Evolutionary conservation across 371 early-diverging fungal genomes (phyloP).

Genomic region (Apophysomyces sp.): DNA sequence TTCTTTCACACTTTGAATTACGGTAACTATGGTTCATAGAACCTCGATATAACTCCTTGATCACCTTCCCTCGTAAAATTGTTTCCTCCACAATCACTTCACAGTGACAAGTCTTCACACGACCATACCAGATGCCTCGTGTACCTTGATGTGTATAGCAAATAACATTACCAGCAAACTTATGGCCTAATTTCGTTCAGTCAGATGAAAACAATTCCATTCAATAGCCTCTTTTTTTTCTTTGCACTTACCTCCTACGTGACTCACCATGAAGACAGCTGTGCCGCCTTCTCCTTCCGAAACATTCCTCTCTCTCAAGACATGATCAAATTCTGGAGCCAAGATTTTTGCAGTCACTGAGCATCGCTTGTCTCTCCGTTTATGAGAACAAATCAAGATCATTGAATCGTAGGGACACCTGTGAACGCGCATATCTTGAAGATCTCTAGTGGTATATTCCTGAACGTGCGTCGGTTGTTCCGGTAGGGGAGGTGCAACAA

Average conservation of each 20-base stretch:
- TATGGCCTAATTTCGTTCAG: conserved; percentile 52
- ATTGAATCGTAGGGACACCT: conserved; percentile 27
- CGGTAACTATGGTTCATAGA: conserved; percentile 46
- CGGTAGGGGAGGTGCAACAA: conserved; percentile 19
- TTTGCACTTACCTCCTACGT: conserved; percentile 58
- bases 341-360: conserved; percentile 70
- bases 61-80: conserved; percentile 44
- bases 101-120: conserved; percentile 54
- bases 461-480: conserved; percentile 7
- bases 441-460: conserved; percentile 5
- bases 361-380: conserved; percentile 73
- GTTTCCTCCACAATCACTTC: conserved; percentile 49
- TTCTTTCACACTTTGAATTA: conserved; percentile 15
- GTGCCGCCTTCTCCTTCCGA: conserved; percentile 30
- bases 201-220: background rate
- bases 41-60: conserved; percentile 55
- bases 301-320: conserved; percentile 51
- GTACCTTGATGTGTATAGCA: conserved; percentile 50
- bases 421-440: conserved; percentile 11
- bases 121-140: conserved; percentile 59
- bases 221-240: background rate
- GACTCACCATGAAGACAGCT: conserved; percentile 53
- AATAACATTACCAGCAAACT: conserved; percentile 72
- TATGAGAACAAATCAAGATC: conserved; percentile 72
- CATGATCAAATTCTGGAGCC: conserved; percentile 58